A percentile compares a stretch with the other conserved stretches of the same genome.
Conservation (phyloP, 2,329 filamentous ascomycete species). For the Aureobasidium zeae region DNA sequence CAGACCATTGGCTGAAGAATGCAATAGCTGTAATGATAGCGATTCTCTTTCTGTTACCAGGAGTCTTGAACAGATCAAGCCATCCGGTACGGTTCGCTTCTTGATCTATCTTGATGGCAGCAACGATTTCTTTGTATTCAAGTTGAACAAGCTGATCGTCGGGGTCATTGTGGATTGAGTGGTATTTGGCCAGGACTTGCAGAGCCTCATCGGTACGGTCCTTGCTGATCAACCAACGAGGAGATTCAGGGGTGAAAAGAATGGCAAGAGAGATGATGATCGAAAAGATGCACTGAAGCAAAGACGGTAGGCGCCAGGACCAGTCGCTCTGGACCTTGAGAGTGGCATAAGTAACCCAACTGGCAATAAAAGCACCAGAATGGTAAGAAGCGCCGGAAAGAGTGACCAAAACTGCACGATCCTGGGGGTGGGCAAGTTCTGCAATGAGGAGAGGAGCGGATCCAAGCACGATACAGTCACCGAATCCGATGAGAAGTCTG, state of each 20-base stretch:
- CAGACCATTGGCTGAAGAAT: slow-evolving; percentile 33
- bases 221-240: slow-evolving; percentile 49
- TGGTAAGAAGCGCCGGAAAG: background rate
- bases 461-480: slow-evolving; percentile 1
- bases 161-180: slow-evolving; percentile 39
- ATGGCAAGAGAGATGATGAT: slow-evolving; percentile 31
- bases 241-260: slow-evolving; percentile 46
- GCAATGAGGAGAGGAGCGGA: slow-evolving; percentile 9
- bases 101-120: slow-evolving; percentile 33
- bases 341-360: slow-evolving; percentile 17
- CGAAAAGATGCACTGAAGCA: slow-evolving; percentile 21
- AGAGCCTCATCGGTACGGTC: slow-evolving; percentile 50
- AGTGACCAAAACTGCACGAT: slow-evolving; percentile 7
- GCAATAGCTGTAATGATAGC: slow-evolving; percentile 31
- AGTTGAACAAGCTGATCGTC: slow-evolving; percentile 28
- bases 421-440: slow-evolving; percentile 1
- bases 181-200: slow-evolving; percentile 48
- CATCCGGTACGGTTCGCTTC: slow-evolving; percentile 33
- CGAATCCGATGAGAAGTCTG: slow-evolving; percentile 6
- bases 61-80: slow-evolving; percentile 19
- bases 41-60: slow-evolving; percentile 31
- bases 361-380: slow-evolving; percentile 3
- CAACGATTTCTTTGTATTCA: slow-evolving; percentile 30
- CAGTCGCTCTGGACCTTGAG: slow-evolving; percentile 21
- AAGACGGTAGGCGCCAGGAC: slow-evolving; percentile 35